phyloP scores from a whole-genome alignment of 2,329 filamentous ascomycete species.

The Colletotrichum lindemuthianum region DNA sequence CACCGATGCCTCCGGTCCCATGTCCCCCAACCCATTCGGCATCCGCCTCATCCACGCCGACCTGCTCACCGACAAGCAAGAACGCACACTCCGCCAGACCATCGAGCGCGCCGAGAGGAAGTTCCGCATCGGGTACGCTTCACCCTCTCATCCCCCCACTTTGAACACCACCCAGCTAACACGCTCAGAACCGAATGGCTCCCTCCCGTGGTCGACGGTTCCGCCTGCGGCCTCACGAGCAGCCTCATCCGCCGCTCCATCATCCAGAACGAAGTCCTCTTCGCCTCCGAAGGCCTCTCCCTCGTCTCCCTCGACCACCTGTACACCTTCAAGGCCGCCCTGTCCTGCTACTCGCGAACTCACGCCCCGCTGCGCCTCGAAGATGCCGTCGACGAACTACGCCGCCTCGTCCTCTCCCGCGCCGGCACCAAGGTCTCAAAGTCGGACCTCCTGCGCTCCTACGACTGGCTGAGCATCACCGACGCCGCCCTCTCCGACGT shows the following conservation, averaged over 20 bases:
- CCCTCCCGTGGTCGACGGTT: slow-evolving; percentile 53
- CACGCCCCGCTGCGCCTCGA: slow-evolving; percentile 59
- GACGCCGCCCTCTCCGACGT: slow-evolving; percentile 63
- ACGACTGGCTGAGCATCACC: slow-evolving; percentile 66
- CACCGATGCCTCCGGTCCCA: slow-evolving; percentile 44
- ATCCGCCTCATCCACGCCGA: slow-evolving; percentile 62
- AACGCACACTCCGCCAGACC: slow-evolving; percentile 57
- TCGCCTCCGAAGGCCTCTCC: slow-evolving; percentile 67
- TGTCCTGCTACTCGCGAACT: slow-evolving; percentile 65
- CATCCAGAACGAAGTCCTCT: slow-evolving; percentile 69
- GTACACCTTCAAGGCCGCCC: slow-evolving; percentile 71
- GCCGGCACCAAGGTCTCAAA: slow-evolving; percentile 60
- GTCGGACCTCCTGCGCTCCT: slow-evolving; percentile 63
- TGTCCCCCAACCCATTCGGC: slow-evolving; percentile 54
- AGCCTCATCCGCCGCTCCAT: slow-evolving; percentile 67
- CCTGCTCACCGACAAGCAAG: slow-evolving; percentile 56
- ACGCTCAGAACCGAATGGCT: slow-evolving; percentile 52
- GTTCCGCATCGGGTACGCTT: slow-evolving; percentile 40
- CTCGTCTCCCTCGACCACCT: slow-evolving; percentile 69
- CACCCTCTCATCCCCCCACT: slow-evolving; percentile 23
- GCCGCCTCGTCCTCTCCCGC: slow-evolving; percentile 66
- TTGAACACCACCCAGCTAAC: slow-evolving; percentile 2
- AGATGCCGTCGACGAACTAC: slow-evolving; percentile 71
- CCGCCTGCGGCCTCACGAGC: slow-evolving; percentile 56
- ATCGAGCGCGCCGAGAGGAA: slow-evolving; percentile 64